Percentiles rank a stretch among this genome's conserved stretches.
Conservation (phyloP, 2,329 filamentous ascomycete genomes). For the Diplodia scrobiculata region DNA sequence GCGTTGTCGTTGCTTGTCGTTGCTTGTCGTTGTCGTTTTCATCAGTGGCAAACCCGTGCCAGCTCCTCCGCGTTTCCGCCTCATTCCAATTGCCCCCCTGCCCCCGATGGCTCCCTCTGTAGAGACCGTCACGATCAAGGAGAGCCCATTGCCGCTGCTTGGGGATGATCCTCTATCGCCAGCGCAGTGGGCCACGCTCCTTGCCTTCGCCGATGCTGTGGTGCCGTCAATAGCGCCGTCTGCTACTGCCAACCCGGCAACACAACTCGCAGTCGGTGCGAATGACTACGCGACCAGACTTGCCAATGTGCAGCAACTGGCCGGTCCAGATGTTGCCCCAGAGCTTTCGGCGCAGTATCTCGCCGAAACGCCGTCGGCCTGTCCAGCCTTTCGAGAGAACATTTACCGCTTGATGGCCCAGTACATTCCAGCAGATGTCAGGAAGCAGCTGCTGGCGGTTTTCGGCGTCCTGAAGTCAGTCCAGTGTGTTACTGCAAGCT, state of each 20-base stretch:
- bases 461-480: conserved; percentile 58
- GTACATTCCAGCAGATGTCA: conserved; percentile 53
- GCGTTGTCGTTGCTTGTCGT: not conserved
- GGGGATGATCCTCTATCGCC: conserved; percentile 54
- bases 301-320: conserved; percentile 36
- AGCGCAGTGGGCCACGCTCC: conserved; percentile 61
- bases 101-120: not conserved
- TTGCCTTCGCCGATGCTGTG: conserved; percentile 60
- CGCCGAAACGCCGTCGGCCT: conserved; percentile 54
- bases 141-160: conserved; percentile 50
- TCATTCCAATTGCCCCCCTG: conserved; percentile 1
- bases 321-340: conserved; percentile 46
- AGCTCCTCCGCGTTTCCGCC: conserved; percentile 3
- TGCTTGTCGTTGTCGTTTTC: not conserved
- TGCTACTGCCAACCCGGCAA: conserved; percentile 40
- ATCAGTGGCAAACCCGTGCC: conserved; percentile 1
- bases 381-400: conserved; percentile 57
- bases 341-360: conserved; percentile 50
- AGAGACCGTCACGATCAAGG: conserved; percentile 6
- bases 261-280: conserved; percentile 53
- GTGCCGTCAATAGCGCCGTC: conserved; percentile 60
- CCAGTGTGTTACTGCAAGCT: conserved; percentile 18
- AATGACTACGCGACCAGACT: conserved; percentile 55
- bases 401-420: conserved; percentile 53
- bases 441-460: conserved; percentile 55